phyloP scores from a whole-genome alignment of 148 eudicot genomes.

The Vaccinium macrocarpon region DNA sequence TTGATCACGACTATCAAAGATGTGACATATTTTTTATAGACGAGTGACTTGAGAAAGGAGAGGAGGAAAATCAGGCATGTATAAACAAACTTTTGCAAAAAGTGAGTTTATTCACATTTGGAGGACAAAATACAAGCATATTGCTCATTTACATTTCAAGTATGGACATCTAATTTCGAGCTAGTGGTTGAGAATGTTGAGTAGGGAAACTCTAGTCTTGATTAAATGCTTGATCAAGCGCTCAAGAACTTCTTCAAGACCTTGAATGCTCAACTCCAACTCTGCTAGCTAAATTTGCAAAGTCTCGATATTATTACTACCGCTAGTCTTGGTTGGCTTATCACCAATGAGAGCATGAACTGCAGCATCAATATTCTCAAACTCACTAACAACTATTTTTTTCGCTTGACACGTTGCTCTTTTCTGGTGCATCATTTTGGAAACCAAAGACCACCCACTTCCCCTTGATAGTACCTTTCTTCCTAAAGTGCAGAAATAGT shows the following conservation, averaged over 20 bases:
- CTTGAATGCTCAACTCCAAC: constrained; percentile 16
- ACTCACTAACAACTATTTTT: neutral
- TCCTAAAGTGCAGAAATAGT: constrained; percentile 9
- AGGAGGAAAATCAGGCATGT: neutral
- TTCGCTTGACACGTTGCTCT: neutral
- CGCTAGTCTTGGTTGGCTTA: constrained; percentile 2
- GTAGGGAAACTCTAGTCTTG: neutral
- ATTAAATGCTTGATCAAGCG: neutral
- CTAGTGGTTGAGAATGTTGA: neutral
- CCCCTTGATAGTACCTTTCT: constrained; percentile 3
- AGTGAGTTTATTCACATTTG: neutral
- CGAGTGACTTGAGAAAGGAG: no score
- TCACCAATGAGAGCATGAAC: neutral
- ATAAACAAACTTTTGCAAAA: neutral
- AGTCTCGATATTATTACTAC: neutral
- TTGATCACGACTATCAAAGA: no score
- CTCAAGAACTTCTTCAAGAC: neutral
- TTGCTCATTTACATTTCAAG: neutral
- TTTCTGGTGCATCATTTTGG: neutral
- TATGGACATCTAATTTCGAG: neutral
- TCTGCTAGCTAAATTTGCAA: constrained; percentile 16
- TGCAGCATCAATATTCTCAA: constrained; percentile 19
- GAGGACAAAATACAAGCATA: neutral
- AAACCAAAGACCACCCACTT: constrained; percentile 15
- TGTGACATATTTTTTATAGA: no score